Evolutionary conservation across 768 basidiomycete species (phyloP).

Genomic region (Lactarius evosmus): DNA sequence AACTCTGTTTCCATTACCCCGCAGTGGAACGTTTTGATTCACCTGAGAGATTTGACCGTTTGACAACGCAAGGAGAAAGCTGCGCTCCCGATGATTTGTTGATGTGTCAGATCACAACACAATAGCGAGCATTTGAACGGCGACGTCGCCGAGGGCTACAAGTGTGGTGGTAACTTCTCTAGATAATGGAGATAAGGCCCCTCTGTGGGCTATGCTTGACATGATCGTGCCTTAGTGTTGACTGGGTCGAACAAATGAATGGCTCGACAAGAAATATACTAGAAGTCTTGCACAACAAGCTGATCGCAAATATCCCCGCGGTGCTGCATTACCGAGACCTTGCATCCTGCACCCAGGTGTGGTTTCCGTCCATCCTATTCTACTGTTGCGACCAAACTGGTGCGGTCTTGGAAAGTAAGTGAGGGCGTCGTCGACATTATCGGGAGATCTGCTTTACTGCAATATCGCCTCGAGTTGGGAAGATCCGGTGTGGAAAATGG

Average conservation of each 20-base stretch:
- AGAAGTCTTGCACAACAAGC: neutral
- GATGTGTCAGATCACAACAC: constrained; percentile 70
- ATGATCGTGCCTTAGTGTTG: too few relatives aligned
- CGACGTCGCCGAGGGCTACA: constrained; percentile 53
- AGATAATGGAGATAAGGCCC: constrained; percentile 69
- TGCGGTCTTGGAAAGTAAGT: neutral
- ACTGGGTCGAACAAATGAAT: constrained; percentile 3
- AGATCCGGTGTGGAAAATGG: constrained; percentile 9
- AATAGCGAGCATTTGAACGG: constrained; percentile 55
- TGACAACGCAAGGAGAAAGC: constrained; percentile 29
- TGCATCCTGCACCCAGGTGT: constrained; percentile 6
- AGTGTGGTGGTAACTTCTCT: constrained; percentile 56
- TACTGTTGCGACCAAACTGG: neutral
- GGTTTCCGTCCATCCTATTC: neutral
- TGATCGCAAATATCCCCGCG: constrained; percentile 1
- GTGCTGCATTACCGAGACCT: constrained; percentile 10
- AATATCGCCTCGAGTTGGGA: constrained; percentile 14
- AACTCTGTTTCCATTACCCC: constrained; percentile 77
- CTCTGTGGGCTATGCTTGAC: constrained; percentile 36
- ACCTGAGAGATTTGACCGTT: constrained; percentile 63
- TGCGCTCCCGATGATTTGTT: constrained; percentile 67
- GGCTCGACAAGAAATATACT: neutral
- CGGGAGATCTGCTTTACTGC: constrained; percentile 1
- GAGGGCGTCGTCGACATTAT: neutral
- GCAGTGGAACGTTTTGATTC: constrained; percentile 56